phyloP scores from a whole-genome alignment of 2,329 filamentous ascomycete species.

The Waltergamsia citrina region DNA sequence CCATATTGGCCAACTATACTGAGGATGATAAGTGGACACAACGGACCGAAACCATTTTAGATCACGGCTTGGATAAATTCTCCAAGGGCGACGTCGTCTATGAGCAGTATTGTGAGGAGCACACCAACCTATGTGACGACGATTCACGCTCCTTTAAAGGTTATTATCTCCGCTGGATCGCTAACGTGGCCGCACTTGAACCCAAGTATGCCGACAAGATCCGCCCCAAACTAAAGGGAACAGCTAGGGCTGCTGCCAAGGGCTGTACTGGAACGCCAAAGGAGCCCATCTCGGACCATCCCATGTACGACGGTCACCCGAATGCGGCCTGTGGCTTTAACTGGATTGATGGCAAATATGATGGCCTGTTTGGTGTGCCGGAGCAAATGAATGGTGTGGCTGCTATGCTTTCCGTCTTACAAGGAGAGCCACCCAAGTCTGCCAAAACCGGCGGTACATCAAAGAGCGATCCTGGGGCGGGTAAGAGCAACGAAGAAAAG shows the following conservation, averaged over 20 bases:
- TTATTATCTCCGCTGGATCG: constrained; percentile 41
- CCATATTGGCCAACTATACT: constrained; percentile 55
- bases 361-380: constrained; percentile 53
- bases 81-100: constrained; percentile 42
- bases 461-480: constrained; percentile 37
- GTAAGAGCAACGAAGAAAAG: constrained; percentile 10
- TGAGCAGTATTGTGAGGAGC: constrained; percentile 58
- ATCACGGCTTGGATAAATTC: constrained; percentile 42
- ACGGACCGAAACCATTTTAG: constrained; percentile 48
- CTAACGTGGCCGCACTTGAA: constrained; percentile 35
- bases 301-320: constrained; percentile 35
- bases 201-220: constrained; percentile 36
- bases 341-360: constrained; percentile 44
- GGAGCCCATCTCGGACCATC: not conserved
- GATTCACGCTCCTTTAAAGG: constrained; percentile 53
- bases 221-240: constrained; percentile 32
- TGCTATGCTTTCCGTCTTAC: constrained; percentile 51
- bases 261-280: constrained; percentile 29
- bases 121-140: constrained; percentile 36
- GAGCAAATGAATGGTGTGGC: constrained; percentile 60
- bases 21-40: constrained; percentile 42
- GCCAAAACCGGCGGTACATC: constrained; percentile 50
- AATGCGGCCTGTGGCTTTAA: constrained; percentile 45
- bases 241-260: constrained; percentile 36
- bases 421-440: constrained; percentile 35